Base-by-base conservation (phyloP, 768 basidiomycete species). In the Termitomyces sp. region DNA sequence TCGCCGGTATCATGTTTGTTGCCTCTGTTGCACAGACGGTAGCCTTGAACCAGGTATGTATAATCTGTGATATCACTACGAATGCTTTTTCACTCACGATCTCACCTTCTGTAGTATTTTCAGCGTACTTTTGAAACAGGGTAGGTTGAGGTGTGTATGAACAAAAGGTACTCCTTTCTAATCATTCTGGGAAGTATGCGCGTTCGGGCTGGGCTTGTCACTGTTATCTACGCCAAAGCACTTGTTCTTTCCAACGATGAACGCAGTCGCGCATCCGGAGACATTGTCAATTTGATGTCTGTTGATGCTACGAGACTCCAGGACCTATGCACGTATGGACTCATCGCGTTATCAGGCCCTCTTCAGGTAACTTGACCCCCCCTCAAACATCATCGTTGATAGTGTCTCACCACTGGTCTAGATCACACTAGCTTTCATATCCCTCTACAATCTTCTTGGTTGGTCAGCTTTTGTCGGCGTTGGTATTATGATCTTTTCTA, bases 241-340 rank as follows among this genome's bases (percentile, higher is more conserved):
- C 76, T 98, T 21, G 79, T 91, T 3, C 80, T 98, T 9, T 91
- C 90, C 2, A 94, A 88, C 63, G 89, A 92, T 56, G 94, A 92
- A 64, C 83, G 89, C 5, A 79, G 81, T 10, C 83, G 91, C 41
- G 81, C 90, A 0, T 84, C 91, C 0, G 95, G 96, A 1, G 94
- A 97, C 67, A 94, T 97, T 35, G 93, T 97, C 60, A 98, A 97
- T 66, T 71, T 96, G 32, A 94, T 95, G 88, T 88, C 87, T 8
- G 93, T 96, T 14, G 91, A 94, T 61, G 83, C 91, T 0, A 85
- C 81, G 14, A 75, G 89, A 35, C 70, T 94, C 42, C 89, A 92
- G 61, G 91, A 94, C 57, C 75, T 93, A 25, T 90, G 88, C 67
- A 83, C 86, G 0, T 92, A 89, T 66, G 92, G 88, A 1, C 75